Evolutionary conservation across 495 filamentous ascomycete genomes (phyloP), one percentile per base, ranked within the genome.

Genomic region (Ascobolus immersus): DNA sequence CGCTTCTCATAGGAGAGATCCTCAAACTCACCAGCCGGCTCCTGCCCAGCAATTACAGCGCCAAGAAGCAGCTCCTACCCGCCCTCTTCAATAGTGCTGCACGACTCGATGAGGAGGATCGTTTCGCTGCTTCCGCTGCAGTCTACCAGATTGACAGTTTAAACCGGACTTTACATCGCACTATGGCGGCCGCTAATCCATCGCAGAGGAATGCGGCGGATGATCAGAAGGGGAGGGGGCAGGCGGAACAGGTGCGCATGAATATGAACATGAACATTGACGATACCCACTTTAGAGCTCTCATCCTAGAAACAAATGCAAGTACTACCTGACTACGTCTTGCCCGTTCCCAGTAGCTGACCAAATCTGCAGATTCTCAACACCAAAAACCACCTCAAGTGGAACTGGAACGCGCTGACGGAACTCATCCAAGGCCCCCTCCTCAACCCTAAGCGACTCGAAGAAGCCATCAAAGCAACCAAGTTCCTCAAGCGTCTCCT

Each of bases 71-170:
- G 43, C 60, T 86, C 6, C 62, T 94, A 23, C 81, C 89, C 8
- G 67, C 77, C 26, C 55, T 94, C 7, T 69, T 96, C 32, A 55
- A 67, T 17, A 63, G 74, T 4, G 82, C 81, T 3, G 61, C 77
- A 4, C 61, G 65, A 35, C 77, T 78, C 36, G 58, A 62, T 9
- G 55, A 63, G 18, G 67, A 79, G 5, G 67, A 67, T n/a, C 69
- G 74, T 35, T 80, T 79, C 39, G 58, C 73, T 27, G 76, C 80
- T 12, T 77, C 77, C 1, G 70, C 74, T 2, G 81, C 81, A 4
- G 77, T 94, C 22, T 96, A 93, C 48, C 86, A 94, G 47, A 82
- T 94, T 4, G 89, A 91, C 53, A 93, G 86, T 45, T 77, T 96
- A 37, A 96, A 84, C 52, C 69, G 79, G 39, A 94, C 84, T 1